Evolutionary conservation across 805 yeast species (phyloP).

Genomic region (Wickerhamiella dianesei): DNA sequence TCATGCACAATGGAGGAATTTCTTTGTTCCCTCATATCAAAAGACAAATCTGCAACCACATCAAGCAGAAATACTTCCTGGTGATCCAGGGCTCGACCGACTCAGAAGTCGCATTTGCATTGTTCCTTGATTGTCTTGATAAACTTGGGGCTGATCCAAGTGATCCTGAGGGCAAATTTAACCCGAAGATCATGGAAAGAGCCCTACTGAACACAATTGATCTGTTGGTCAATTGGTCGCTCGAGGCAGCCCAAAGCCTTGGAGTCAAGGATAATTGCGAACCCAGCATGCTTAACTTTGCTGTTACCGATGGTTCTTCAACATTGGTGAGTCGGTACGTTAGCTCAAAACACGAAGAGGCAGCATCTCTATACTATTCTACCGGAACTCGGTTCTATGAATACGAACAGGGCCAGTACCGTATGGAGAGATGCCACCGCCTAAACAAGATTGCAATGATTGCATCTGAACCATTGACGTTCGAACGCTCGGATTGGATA

Average conservation of each 20-base stretch:
- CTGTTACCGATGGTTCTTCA: conserved; percentile 83
- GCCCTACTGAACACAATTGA: conserved; percentile 67
- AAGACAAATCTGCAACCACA: conserved; percentile 52
- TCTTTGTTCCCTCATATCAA: conserved; percentile 62
- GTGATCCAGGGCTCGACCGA: conserved; percentile 88
- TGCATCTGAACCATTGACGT: conserved; percentile 92
- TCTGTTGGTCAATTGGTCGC: conserved; percentile 66
- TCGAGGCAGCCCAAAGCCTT: conserved; percentile 34
- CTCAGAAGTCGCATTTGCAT: conserved; percentile 88
- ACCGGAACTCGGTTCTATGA: conserved; percentile 88
- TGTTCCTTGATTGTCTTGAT: conserved; percentile 63
- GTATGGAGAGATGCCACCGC: conserved; percentile 86
- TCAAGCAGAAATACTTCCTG: conserved; percentile 68
- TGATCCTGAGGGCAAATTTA: conserved; percentile 38
- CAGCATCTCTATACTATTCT: conserved; percentile 89
- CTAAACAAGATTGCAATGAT: conserved; percentile 93
- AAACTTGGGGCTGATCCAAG: conserved; percentile 66
- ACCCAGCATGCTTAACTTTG: conserved; percentile 84
- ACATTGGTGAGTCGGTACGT: conserved; percentile 82
- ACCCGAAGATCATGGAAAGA: conserved; percentile 37
- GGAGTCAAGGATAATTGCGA: conserved; percentile 28
- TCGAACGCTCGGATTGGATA: conserved; percentile 95
- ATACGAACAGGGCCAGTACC: conserved; percentile 78
- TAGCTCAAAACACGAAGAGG: conserved; percentile 81
- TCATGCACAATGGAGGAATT: conserved; percentile 90